phyloP scores from a whole-genome alignment of 179 eudicot species.

The Drosera spatulata region DNA sequence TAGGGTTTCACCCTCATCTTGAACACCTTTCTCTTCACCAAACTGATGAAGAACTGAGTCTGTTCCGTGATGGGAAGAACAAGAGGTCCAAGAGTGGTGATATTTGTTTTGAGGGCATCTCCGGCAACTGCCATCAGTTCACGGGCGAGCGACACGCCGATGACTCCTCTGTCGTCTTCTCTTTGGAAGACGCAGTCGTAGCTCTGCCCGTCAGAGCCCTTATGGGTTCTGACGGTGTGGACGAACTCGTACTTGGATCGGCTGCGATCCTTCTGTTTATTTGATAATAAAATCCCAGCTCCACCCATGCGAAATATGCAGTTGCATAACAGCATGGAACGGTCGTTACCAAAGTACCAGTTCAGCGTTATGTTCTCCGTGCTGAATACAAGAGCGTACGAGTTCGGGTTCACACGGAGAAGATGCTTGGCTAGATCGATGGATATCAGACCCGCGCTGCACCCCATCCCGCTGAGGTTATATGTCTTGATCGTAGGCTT shows the following conservation, averaged over 20 bases:
- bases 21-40: conserved; percentile 8
- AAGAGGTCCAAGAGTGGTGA: conserved; percentile 12
- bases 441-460: conserved; percentile 56
- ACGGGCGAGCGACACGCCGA: conserved; percentile 1
- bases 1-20: conserved; percentile 15
- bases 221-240: conserved; percentile 14
- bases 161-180: conserved; percentile 1
- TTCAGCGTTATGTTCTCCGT: conserved; percentile 11
- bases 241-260: conserved; percentile 9
- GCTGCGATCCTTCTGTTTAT: conserved; percentile 2
- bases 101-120: conserved; percentile 8
- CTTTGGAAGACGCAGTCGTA: conserved; percentile 9
- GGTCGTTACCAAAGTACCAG: conserved; percentile 14
- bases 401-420: conserved; percentile 16
- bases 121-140: conserved; percentile 14
- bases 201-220: conserved; percentile 6
- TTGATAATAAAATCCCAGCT: conserved; percentile 12
- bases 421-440: conserved; percentile 50
- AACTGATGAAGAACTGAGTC: conserved; percentile 3
- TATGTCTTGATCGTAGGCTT: conserved; percentile 36
- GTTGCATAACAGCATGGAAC: conserved; percentile 10
- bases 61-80: conserved; percentile 14
- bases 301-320: conserved; percentile 14
- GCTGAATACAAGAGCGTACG: conserved; percentile 12
- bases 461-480: conserved; percentile 57